These are phyloP conservation scores for Alnus glutinosa DNA, from an alignment of 306 rosid species.

Conservation along the genomic window DNA sequence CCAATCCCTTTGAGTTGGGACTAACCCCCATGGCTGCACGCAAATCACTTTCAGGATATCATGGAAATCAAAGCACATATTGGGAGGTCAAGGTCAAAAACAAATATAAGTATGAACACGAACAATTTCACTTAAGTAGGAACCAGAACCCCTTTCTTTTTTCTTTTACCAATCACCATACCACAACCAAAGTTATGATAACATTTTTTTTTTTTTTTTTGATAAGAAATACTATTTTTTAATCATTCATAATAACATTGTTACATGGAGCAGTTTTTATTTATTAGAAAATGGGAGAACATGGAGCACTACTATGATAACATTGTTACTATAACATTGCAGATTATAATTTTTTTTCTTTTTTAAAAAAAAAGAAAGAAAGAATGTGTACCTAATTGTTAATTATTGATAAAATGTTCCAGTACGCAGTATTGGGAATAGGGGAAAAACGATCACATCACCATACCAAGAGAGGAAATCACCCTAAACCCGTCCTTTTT, in stretches of 20 bases:
- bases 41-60: neutral
- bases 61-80: neutral
- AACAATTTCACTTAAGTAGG: too few species aligned
- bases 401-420: neutral
- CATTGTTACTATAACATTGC: neutral
- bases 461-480: neutral
- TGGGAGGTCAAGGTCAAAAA: too few species aligned
- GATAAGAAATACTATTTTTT: neutral
- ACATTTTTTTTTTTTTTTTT: too few species aligned
- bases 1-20: neutral
- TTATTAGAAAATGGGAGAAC: too few species aligned
- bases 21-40: neutral
- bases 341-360: too few species aligned
- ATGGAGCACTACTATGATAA: neutral
- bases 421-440: neutral
- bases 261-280: too few species aligned
- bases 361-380: neutral
- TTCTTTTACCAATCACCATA: neutral
- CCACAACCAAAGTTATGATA: neutral
- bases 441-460: neutral
- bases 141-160: too few species aligned
- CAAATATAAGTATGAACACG: too few species aligned
- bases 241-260: neutral
- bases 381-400: neutral
- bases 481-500: neutral